Conservation (phyloP, 1,284 basidiomycete species). For the Boletus smithii region DNA sequence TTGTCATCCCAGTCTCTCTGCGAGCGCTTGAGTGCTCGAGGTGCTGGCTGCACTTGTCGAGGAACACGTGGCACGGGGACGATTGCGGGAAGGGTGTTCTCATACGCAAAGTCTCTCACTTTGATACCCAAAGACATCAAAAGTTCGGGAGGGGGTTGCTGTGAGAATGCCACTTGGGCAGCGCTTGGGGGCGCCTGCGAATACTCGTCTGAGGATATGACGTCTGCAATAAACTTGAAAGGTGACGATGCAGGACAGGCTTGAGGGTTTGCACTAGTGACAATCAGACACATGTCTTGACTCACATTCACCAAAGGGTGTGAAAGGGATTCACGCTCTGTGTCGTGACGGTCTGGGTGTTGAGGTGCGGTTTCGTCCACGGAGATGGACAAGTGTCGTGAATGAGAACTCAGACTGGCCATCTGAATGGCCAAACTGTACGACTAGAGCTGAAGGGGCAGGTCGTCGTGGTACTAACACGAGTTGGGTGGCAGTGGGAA, state of each 20-base stretch:
- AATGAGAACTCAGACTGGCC: too few relatives aligned
- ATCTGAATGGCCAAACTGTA: too few relatives aligned
- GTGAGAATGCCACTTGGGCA: slow-evolving; percentile 11
- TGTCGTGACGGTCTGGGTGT: slow-evolving; percentile 4
- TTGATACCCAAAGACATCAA: slow-evolving; percentile 53
- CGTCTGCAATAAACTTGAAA: slow-evolving; percentile 3
- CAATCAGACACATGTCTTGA: too few relatives aligned
- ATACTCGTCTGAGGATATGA: slow-evolving; percentile 7
- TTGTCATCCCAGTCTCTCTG: slow-evolving; percentile 31
- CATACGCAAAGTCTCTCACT: slow-evolving; percentile 71
- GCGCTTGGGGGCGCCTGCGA: slow-evolving; percentile 20
- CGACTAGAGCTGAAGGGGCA: too few relatives aligned
- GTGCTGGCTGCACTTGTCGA: slow-evolving; percentile 45
- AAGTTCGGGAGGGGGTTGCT: slow-evolving; percentile 37
- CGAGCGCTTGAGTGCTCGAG: slow-evolving; percentile 38
- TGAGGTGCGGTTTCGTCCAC: background rate
- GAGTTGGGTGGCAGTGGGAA: slow-evolving; percentile 25
- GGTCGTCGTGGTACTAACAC: slow-evolving; percentile 29
- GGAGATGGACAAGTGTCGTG: background rate
- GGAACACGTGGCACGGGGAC: slow-evolving; percentile 41
- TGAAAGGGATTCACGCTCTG: too few relatives aligned
- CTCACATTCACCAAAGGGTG: too few relatives aligned
- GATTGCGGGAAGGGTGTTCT: slow-evolving; percentile 60
- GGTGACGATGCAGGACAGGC: slow-evolving; percentile 9
- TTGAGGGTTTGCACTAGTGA: slow-evolving; percentile 24